Percentiles rank a stretch among this genome's conserved stretches.
Conservation (phyloP, 2,329 filamentous ascomycete species). For the Aspergillus uvarum region DNA sequence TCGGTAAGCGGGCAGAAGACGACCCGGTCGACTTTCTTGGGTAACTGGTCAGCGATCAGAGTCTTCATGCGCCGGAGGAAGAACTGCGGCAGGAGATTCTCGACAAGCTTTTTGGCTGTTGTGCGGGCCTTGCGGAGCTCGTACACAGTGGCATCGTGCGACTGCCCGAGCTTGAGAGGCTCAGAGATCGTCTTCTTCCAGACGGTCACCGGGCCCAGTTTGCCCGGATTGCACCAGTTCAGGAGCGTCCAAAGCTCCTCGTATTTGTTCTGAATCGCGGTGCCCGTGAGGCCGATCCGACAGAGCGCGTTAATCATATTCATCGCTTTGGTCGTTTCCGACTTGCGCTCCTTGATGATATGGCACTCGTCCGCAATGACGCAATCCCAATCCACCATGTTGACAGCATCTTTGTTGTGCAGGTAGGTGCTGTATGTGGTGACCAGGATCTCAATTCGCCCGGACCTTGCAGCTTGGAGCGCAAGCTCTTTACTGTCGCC, state of each 20-base stretch:
- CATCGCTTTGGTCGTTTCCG: slow-evolving; percentile 82
- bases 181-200: slow-evolving; percentile 78
- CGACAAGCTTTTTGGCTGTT: slow-evolving; percentile 79
- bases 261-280: slow-evolving; percentile 96
- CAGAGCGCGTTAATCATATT: slow-evolving; percentile 87
- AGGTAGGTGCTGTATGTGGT: slow-evolving; percentile 90
- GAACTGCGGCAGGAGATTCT: slow-evolving; percentile 83
- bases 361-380: slow-evolving; percentile 95
- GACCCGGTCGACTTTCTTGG: slow-evolving; percentile 90
- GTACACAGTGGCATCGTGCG: slow-evolving; percentile 81
- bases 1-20: slow-evolving; percentile 91
- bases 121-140: slow-evolving; percentile 79
- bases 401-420: slow-evolving; percentile 73
- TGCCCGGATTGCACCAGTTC: slow-evolving; percentile 92
- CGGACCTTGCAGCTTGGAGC: slow-evolving; percentile 69
- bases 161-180: slow-evolving; percentile 83
- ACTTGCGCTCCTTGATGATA: slow-evolving; percentile 73
- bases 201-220: slow-evolving; percentile 63
- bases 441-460: slow-evolving; percentile 83
- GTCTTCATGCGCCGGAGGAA: slow-evolving; percentile 93
- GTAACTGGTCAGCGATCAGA: slow-evolving; percentile 85
- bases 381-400: slow-evolving; percentile 87
- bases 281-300: slow-evolving; percentile 88
- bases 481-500: slow-evolving; percentile 70
- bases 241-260: slow-evolving; percentile 94